Base-by-base conservation (phyloP, 331 rosid species). In the Malus hybrid region DNA sequence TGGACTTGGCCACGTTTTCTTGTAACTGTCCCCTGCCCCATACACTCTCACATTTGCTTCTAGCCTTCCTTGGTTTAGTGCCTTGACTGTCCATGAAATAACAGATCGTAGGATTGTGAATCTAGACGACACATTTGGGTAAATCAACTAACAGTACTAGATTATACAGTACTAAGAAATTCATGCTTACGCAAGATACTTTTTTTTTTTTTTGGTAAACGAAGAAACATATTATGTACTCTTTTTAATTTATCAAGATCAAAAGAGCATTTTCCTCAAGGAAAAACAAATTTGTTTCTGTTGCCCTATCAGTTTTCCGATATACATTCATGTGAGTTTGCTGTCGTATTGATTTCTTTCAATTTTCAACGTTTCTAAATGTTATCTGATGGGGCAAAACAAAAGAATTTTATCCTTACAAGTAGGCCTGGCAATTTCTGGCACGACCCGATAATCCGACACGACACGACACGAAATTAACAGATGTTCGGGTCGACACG, bases 1-100 rank as follows among this genome's bases (percentile, higher is more conserved):
- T 5, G 88, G 90, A 46, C 93, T 92, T 69, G 99, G 99, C 99
- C 97, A 94, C 78, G 64, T 86, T 44, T 82, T 89, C 69, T 75
- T 52, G 79, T 76, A 80, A 65, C 75, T 83, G 22, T 76, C 79
- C 5, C 85, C 76, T 12, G 61, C 70, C 19, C 99, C 99, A 48
- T 86, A 67, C 27, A 80, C 76, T 80, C 88, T 88, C 5, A 84
- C 70, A 18, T 85, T 90, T 6, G 99, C 99, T 75, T 94, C 97
- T 24, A 94, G 8, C 39, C 97, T 87, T 57, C 87, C 97, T 76
- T 87, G 85, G 65, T 94, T 92, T 32, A 94, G 71, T 28, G 93
- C 93, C 84, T 90, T 92, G 2, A 83, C 99, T 95, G 97, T 48
- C 7, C 10, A 14, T 11, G 32, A 6, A 11, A 10, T n/a, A 28